phyloP scores from a whole-genome alignment of 2,329 filamentous ascomycete genomes.

The Paecilomyces formosus region DNA sequence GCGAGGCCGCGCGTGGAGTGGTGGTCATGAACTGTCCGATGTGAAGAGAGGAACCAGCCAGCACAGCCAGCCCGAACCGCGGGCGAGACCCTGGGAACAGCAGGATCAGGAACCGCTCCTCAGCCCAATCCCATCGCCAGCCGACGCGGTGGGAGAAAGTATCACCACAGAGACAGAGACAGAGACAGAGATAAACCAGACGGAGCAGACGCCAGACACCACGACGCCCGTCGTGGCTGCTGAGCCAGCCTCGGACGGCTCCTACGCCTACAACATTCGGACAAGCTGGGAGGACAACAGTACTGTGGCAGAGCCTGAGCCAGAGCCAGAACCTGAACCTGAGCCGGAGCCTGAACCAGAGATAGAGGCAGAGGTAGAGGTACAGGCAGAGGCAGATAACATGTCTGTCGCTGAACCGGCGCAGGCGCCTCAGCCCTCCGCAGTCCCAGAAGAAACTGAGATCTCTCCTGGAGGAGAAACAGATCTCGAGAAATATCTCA shows the following conservation, averaged over 20 bases:
- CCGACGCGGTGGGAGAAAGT: slow-evolving; percentile 5
- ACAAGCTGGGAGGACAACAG: slow-evolving; percentile 5
- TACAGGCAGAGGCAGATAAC: slow-evolving; percentile 4
- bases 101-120: slow-evolving; percentile 2
- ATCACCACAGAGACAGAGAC: too few relatives aligned
- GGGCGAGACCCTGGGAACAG: slow-evolving; percentile 6
- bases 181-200: background rate
- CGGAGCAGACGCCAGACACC: background rate
- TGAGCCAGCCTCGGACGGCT: background rate
- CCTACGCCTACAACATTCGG: slow-evolving; percentile 3
- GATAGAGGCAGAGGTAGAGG: too few relatives aligned
- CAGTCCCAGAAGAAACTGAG: slow-evolving; percentile 9
- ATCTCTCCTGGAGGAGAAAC: slow-evolving; percentile 18
- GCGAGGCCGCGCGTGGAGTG: slow-evolving; percentile 30
- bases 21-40: slow-evolving; percentile 2
- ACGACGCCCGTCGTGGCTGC: background rate
- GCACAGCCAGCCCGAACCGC: slow-evolving; percentile 11
- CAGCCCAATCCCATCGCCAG: slow-evolving; percentile 1
- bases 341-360: background rate
- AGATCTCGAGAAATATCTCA: slow-evolving; percentile 36
- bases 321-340: background rate
- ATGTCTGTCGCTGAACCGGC: slow-evolving; percentile 25
- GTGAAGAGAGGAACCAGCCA: slow-evolving; percentile 10
- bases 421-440: slow-evolving; percentile 12
- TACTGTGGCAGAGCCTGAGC: slow-evolving; percentile 3